Evolutionary conservation across 495 filamentous ascomycete species (phyloP).

Genomic region (Usnea hakonensis): DNA sequence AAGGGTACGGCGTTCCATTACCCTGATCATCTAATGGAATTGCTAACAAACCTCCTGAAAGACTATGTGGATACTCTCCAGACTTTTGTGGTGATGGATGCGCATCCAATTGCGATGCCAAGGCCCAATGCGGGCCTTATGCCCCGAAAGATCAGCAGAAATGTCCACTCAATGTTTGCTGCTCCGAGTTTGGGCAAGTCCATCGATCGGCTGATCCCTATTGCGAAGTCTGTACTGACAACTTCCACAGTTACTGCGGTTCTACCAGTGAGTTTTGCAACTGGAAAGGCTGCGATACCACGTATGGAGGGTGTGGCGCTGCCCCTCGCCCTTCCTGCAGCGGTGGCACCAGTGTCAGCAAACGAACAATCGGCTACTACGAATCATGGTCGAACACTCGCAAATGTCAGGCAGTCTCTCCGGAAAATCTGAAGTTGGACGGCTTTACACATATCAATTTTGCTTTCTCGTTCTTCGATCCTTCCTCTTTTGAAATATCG

Average conservation of each 20-base stretch:
- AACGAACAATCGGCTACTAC: conserved; percentile 24
- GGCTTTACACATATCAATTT: conserved; percentile 37
- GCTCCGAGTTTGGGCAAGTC: conserved; percentile 26
- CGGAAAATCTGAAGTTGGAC: conserved; percentile 18
- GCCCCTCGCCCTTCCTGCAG: conserved; percentile 4
- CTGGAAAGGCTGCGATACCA: conserved; percentile 9
- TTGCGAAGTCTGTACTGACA: no score
- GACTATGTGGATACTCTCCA: conserved; percentile 25
- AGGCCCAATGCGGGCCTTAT: conserved; percentile 36
- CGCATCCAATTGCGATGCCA: conserved; percentile 35
- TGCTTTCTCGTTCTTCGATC: conserved; percentile 37
- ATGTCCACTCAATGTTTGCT: conserved; percentile 33
- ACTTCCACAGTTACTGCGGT: conserved; percentile 28
- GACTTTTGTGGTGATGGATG: conserved; percentile 30
- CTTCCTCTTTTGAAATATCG: conserved; percentile 18
- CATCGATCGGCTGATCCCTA: no score
- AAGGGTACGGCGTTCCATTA: no score
- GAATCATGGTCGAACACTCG: conserved; percentile 26
- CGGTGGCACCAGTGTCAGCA: conserved; percentile 6
- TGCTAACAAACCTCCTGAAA: no score
- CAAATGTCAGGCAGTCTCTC: conserved; percentile 19
- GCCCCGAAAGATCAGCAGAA: conserved; percentile 17
- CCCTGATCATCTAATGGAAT: no score
- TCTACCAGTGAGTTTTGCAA: conserved; percentile 26
- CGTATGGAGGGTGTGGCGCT: conserved; percentile 9